A percentile compares a stretch with the other conserved stretches of the same genome.
phyloP scores from a whole-genome alignment of 2,329 filamentous ascomycete species.

The Ambrosiella beaveri region DNA sequence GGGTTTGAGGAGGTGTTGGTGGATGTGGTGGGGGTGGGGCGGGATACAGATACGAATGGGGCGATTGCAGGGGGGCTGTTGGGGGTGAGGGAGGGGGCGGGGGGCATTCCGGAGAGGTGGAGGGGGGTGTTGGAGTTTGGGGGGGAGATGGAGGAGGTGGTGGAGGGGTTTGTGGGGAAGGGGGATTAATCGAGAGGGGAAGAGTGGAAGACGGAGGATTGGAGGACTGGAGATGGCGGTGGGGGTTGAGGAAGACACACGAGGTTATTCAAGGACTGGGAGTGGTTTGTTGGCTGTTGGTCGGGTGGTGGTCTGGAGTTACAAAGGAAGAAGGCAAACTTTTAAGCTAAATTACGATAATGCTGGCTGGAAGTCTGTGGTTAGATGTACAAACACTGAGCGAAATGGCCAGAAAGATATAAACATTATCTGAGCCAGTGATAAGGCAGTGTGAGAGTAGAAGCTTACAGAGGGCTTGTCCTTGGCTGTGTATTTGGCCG shows the following conservation, averaged over 20 bases:
- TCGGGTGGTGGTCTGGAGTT: too few species aligned
- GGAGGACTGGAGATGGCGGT: background rate
- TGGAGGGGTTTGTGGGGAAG: slow-evolving; percentile 2
- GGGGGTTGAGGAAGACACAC: background rate
- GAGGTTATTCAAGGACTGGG: too few species aligned
- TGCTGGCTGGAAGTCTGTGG: too few species aligned
- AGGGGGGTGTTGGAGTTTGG: slow-evolving; percentile 23
- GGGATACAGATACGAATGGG: slow-evolving; percentile 30
- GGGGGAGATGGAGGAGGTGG: slow-evolving; percentile 20
- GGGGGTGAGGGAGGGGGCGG: slow-evolving; percentile 27
- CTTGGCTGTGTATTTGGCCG: too few species aligned
- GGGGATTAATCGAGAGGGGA: background rate
- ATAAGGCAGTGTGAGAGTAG: too few species aligned
- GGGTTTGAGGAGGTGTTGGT: slow-evolving; percentile 25
- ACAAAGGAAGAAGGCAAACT: too few species aligned
- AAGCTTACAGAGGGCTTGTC: too few species aligned
- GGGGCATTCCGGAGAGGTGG: slow-evolving; percentile 26
- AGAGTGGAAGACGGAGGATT: background rate
- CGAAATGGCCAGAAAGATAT: too few species aligned
- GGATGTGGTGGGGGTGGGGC: slow-evolving; percentile 28
- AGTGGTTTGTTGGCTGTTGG: too few species aligned
- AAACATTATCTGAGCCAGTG: too few species aligned
- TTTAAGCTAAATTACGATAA: too few species aligned
- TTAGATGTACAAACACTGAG: too few species aligned
- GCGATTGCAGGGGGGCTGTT: slow-evolving; percentile 29